These are phyloP conservation scores for Rosa hybrid DNA, from an alignment of 331 rosid species.

Conservation along the genomic window DNA sequence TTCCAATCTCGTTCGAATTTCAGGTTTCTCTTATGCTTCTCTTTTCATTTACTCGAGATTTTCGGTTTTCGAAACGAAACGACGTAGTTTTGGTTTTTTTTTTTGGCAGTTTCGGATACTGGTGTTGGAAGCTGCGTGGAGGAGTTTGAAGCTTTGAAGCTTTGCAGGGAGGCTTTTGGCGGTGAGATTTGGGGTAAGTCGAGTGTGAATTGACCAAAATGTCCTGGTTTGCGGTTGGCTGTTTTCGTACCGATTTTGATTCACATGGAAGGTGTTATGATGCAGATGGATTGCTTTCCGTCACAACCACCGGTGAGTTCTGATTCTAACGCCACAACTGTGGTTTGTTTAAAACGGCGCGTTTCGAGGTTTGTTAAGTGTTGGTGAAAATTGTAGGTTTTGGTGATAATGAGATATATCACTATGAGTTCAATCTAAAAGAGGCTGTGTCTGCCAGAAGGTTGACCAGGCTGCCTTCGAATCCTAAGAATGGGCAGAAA, in stretches of 20 bases:
- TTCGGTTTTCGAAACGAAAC: not conserved
- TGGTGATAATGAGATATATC: slow-evolving; percentile 45
- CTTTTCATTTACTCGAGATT: not conserved
- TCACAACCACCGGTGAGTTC: slow-evolving; percentile 78
- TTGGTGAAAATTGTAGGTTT: slow-evolving; percentile 47
- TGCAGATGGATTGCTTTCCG: slow-evolving; percentile 85
- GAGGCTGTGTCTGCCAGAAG: slow-evolving; percentile 50
- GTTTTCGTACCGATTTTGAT: not conserved
- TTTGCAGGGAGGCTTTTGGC: slow-evolving; percentile 34
- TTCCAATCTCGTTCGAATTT: slow-evolving; percentile 49
- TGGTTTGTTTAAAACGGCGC: slow-evolving; percentile 13
- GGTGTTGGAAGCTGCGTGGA: slow-evolving; percentile 73
- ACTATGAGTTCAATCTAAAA: slow-evolving; percentile 55
- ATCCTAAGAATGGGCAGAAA: slow-evolving; percentile 63
- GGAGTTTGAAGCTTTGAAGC: slow-evolving; percentile 58
- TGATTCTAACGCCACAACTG: slow-evolving; percentile 5
- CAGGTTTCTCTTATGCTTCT: slow-evolving; percentile 41
- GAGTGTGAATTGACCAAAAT: slow-evolving; percentile 7
- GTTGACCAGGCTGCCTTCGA: slow-evolving; percentile 55
- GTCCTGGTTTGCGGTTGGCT: not conserved
- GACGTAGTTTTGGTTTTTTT: slow-evolving; percentile 20
- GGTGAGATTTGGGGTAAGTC: slow-evolving; percentile 63
- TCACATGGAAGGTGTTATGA: slow-evolving; percentile 13
- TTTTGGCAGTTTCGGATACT: slow-evolving; percentile 73
- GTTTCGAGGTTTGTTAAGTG: not conserved